Evolutionary conservation across 257 asterid genomes (phyloP).

Genomic region (Solanum clarkiae): DNA sequence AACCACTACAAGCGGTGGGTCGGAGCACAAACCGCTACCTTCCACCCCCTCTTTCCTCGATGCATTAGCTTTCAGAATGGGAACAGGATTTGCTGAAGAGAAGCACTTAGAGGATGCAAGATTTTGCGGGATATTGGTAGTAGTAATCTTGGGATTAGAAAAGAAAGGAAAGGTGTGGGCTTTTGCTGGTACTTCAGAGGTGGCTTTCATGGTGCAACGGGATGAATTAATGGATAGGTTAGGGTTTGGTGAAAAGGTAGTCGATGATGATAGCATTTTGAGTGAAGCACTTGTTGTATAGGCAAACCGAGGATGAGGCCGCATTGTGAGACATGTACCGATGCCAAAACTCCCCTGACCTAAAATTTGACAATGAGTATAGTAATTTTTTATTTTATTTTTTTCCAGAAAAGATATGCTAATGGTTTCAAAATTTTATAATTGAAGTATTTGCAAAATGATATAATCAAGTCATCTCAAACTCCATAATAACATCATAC

Average conservation of each 20-base stretch:
- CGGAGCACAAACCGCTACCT: slow-evolving; percentile 1
- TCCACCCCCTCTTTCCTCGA: neutral
- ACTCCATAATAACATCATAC: neutral
- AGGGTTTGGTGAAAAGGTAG: slow-evolving; percentile 19
- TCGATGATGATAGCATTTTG: slow-evolving; percentile 15
- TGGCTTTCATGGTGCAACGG: slow-evolving; percentile 19
- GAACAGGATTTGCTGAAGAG: slow-evolving; percentile 9
- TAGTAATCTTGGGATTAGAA: slow-evolving; percentile 24
- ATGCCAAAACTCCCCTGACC: neutral
- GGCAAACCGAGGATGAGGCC: slow-evolving; percentile 18
- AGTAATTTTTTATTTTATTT: no score
- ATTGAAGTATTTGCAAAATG: neutral
- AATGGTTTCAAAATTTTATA: neutral
- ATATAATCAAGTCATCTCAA: neutral
- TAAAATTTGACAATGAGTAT: neutral
- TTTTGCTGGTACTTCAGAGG: slow-evolving; percentile 17
- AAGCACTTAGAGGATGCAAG: slow-evolving; percentile 15
- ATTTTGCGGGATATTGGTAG: slow-evolving; percentile 13
- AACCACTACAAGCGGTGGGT: slow-evolving; percentile 51
- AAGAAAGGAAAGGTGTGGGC: slow-evolving; percentile 8
- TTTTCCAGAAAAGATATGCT: neutral
- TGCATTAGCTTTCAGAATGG: neutral
- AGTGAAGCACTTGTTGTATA: slow-evolving; percentile 23
- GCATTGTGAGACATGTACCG: slow-evolving; percentile 9
- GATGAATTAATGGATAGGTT: neutral